Percentiles rank a stretch among this genome's conserved stretches.
These are phyloP conservation scores for Populus hybrid DNA, from an alignment of 441 rosid genomes.

Conservation along the genomic window DNA sequence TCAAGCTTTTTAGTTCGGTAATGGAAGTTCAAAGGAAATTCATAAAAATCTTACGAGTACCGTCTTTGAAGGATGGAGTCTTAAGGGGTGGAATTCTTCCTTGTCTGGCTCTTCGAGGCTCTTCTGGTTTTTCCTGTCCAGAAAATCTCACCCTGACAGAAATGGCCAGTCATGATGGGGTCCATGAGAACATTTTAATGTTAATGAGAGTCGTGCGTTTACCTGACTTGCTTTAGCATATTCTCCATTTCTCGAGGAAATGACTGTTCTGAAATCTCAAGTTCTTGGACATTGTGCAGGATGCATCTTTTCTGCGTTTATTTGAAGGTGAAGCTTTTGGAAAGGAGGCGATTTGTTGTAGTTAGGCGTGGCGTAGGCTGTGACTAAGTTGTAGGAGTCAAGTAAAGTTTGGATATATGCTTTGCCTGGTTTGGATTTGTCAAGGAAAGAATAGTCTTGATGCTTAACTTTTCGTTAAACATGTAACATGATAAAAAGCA, in stretches of 20 bases:
- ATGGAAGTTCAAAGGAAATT: neutral
- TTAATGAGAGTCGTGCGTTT: neutral
- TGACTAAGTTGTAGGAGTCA: conserved; percentile 15
- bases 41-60: conserved; percentile 22
- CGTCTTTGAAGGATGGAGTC: conserved; percentile 54
- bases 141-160: conserved; percentile 34
- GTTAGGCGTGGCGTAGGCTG: conserved; percentile 7
- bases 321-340: conserved; percentile 27
- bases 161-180: conserved; percentile 11
- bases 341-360: conserved; percentile 5
- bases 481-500: neutral
- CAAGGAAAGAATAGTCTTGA: conserved; percentile 37
- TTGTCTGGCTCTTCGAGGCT: conserved; percentile 29
- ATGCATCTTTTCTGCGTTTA: conserved; percentile 11
- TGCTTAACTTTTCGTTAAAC: neutral
- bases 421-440: conserved; percentile 32
- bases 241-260: conserved; percentile 28
- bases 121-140: conserved; percentile 25
- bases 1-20: neutral
- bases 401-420: conserved; percentile 33
- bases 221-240: conserved; percentile 44
- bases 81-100: conserved; percentile 30
- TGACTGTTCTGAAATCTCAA: neutral
- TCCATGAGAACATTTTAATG: neutral
- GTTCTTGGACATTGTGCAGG: conserved; percentile 3